Base-by-base conservation (phyloP, 2,329 filamentous ascomycete genomes). In the Hyphodiscus sp. region DNA sequence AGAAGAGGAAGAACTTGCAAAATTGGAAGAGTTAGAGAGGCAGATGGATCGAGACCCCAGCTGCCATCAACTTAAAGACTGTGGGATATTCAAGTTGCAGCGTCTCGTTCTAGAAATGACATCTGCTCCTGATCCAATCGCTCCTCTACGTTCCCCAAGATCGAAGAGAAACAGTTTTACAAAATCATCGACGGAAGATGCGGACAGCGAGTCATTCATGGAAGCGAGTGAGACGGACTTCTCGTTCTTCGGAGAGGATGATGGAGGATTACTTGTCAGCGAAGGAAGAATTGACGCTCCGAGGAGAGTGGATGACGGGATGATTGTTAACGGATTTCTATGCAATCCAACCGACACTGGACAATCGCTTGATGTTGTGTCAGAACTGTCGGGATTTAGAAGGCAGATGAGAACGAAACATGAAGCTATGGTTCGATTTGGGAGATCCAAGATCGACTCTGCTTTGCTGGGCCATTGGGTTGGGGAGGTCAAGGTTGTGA, bases 181-280 rank as follows among this genome's bases (percentile, higher is more conserved):
- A 1, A 63, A 60, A 56, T 60, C 58, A 16, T 56, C 56, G 1
- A 62, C 60, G 0, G 60, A 62, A 49, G 59, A 61, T 45, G 26
- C 53, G 5, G 53, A 60, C 18, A 51, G 47, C n/a, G 59, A 63
- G 29, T 45, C 46, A 1, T 63, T 61, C 29, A 60, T 59, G 53
- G 41, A 56, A 10, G 45, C 42, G 1, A 53, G 46, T 30, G 53
- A 57, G 26, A 47, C 23, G 2, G 57, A 61, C 49, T 63, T 61
- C 49, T 55, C 54, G 0, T 63, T 63, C 47, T 63, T 63, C 20
- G 55, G 56, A 1, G 56, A 63, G 33, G 55, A 60, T 48, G 58
- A 63, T 51, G 53, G 52, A 0, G 53, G 53, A 3, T 29, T 60
- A n/a, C 38, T 61, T 1, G 49, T 61, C 29, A 55, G 49, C 29